These are phyloP conservation scores for Magnolia sinica DNA, from an alignment of 164 flowering plant genomes.

Conservation along the genomic window DNA sequence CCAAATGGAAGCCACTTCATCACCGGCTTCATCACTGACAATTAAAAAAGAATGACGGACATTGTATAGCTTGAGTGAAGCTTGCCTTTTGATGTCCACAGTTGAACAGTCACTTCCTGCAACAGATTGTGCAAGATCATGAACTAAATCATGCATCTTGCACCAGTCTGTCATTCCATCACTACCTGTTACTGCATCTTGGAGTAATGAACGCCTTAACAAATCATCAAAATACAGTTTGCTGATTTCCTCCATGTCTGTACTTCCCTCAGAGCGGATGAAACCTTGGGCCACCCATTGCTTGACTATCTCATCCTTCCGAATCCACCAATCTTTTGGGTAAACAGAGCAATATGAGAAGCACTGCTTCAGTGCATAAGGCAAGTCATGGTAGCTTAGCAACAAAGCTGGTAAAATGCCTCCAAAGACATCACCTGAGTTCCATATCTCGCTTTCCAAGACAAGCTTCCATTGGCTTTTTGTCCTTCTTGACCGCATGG, in stretches of 20 bases:
- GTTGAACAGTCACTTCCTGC: too few relatives aligned
- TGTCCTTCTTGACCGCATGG: too few relatives aligned
- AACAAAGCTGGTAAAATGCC: conserved; percentile 10
- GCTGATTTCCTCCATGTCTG: conserved; percentile 12
- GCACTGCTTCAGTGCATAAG: conserved; percentile 17
- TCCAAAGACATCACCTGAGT: not conserved
- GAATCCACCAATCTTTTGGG: conserved; percentile 10
- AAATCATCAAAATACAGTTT: conserved; percentile 14
- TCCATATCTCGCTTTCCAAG: conserved; percentile 16
- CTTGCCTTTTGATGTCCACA: too few relatives aligned
- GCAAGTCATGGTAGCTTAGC: conserved; percentile 16
- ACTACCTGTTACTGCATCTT: not conserved
- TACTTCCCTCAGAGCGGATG: conserved; percentile 5
- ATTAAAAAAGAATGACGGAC: too few relatives aligned
- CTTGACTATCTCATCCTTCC: conserved; percentile 13
- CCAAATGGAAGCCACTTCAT: too few relatives aligned
- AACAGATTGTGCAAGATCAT: too few relatives aligned
- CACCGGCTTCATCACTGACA: too few relatives aligned
- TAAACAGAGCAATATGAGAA: conserved; percentile 22
- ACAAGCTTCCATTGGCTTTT: conserved; percentile 13
- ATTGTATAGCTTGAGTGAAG: not conserved
- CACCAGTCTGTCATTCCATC: not conserved
- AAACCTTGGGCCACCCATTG: conserved; percentile 22
- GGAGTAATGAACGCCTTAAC: conserved; percentile 7
- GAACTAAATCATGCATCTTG: too few relatives aligned